Base-by-base conservation (phyloP, 345 rosid species). In the Camelina hispida region DNA sequence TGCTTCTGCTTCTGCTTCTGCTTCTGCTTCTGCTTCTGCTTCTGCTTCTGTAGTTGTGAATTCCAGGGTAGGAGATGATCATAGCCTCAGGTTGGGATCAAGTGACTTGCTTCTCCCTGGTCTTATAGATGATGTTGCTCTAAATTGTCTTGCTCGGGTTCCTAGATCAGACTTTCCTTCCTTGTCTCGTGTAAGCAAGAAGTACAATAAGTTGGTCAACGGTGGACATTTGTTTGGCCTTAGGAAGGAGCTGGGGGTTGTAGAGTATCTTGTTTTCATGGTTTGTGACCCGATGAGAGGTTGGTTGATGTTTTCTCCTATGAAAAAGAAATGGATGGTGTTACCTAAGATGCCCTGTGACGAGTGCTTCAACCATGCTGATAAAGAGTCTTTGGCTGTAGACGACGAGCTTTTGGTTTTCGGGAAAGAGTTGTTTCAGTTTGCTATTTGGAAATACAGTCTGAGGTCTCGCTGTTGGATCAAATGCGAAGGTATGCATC, bases 321-420 rank as follows among this genome's bases (percentile, higher is more conserved):
- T 53, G 69, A 85, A 81, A 54, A 76, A 81, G 62, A 91, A 84
- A 72, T 88, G 97, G 94, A 86, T 86, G 88, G 72, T 75, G n/a
- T 68, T 91, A 76, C 93, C 97, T 0, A 88, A 82, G 81, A 86
- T 91, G 68, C 97, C 97, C 42, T 88, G 97, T 5, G 97, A 91
- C 67, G 94, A 91, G 37, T 91, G 97, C 70, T 88, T 91, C 83
- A 85, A 85, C 70, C 85, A 75, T 54, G 91, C 96, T 0, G 96
- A 90, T 73, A 90, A 88, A 81, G 97, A 91, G 85, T 91, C 97
- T 0, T 74, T 91, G 68, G 91, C 94, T 54, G 94, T 88, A 13
- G 92, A 86, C 13, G 82, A 83, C 70, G 91, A 91, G 77, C 81
- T 91, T 69, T 75, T 91, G 74, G 94, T 91, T 34, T 88, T 91